A percentile compares a stretch with the other conserved stretches of the same genome.
These are phyloP conservation scores for Eimeria sp. DNA, from an alignment of 169 alveolate species.

Conservation along the genomic window DNA sequence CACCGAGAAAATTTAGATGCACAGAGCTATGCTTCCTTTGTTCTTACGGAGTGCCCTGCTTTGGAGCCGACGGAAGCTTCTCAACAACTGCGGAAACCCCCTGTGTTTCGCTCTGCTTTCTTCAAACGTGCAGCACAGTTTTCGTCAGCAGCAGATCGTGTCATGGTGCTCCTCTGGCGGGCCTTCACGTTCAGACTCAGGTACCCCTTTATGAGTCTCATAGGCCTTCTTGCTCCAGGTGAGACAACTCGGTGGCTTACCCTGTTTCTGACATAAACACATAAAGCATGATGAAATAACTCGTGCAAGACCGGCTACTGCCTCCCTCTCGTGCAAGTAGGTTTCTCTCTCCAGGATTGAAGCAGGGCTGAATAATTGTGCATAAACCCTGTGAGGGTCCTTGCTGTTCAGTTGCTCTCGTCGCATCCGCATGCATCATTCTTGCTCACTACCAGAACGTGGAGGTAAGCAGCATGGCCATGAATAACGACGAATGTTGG, in stretches of 20 bases:
- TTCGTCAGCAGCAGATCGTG: conserved; percentile 43
- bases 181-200: conserved; percentile 32
- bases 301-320: background rate
- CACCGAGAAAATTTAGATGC: background rate
- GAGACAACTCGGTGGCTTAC: background rate
- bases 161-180: conserved; percentile 63
- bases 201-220: conserved; percentile 44
- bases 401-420: conserved; percentile 31
- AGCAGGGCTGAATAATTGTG: background rate
- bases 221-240: conserved; percentile 73
- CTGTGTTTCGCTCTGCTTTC: background rate
- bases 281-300: background rate
- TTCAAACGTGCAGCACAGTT: background rate
- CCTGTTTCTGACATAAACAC: no score
- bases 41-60: conserved; percentile 5
- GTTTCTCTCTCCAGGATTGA: background rate
- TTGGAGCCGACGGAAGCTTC: conserved; percentile 14
- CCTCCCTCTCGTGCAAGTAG: background rate
- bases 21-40: conserved; percentile 41
- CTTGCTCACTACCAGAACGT: conserved; percentile 52
- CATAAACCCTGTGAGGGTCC: background rate
- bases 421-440: conserved; percentile 49
- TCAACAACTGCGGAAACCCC: conserved; percentile 10
- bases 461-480: conserved; percentile 6
- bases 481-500: no score